These are phyloP conservation scores for Cystoderma amianthinum DNA, from an alignment of 768 basidiomycete species.

Conservation along the genomic window DNA sequence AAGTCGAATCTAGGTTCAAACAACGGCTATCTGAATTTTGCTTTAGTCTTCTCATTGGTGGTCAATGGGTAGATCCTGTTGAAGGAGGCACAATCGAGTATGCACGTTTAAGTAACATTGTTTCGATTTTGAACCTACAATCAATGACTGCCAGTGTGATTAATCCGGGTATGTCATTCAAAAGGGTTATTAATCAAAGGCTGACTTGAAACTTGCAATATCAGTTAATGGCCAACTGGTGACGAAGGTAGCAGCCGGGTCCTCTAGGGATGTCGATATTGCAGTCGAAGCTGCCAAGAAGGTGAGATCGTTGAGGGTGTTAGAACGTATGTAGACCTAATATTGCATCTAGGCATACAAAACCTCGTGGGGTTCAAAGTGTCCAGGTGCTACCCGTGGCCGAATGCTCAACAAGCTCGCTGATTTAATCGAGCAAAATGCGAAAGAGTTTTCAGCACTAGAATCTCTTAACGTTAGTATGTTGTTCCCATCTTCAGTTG, in stretches of 20 bases:
- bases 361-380: constrained; percentile 41
- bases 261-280: constrained; percentile 60
- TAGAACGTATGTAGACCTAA: too few relatives aligned
- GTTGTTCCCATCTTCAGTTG: neutral
- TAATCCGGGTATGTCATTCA: constrained; percentile 36
- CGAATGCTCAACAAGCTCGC: constrained; percentile 50
- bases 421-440: constrained; percentile 46
- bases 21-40: too few relatives aligned
- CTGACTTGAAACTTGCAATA: constrained; percentile 3
- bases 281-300: constrained; percentile 64
- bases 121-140: constrained; percentile 7
- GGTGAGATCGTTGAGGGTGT: constrained; percentile 12
- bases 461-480: constrained; percentile 61
- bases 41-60: constrained; percentile 73
- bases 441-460: constrained; percentile 55
- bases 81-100: constrained; percentile 56
- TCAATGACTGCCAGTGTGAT: constrained; percentile 32
- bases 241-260: constrained; percentile 52
- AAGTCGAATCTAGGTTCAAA: too few relatives aligned
- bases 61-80: constrained; percentile 54
- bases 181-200: neutral
- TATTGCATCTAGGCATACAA: constrained; percentile 27
- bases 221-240: constrained; percentile 57
- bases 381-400: constrained; percentile 8
- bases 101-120: constrained; percentile 13